Conservation (phyloP, 257 asterid genomes). For the Solanum bulbocastanum region DNA sequence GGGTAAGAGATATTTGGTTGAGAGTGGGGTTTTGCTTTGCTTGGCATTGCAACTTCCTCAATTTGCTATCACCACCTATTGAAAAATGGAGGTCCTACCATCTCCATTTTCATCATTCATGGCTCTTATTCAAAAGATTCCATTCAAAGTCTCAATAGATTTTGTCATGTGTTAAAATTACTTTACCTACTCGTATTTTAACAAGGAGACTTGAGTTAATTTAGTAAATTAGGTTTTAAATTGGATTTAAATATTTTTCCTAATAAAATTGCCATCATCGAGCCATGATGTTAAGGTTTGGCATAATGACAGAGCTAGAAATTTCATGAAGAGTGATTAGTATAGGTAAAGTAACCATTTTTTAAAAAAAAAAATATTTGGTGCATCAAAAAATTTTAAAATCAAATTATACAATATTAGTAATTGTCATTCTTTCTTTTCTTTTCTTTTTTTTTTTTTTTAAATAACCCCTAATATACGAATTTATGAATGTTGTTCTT, state of each 20-base stretch:
- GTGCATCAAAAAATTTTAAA: neutral
- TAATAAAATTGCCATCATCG: neutral
- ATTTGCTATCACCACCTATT: slow-evolving; percentile 27
- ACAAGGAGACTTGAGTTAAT: neutral
- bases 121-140: neutral
- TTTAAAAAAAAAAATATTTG: accelerated
- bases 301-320: neutral
- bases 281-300: neutral
- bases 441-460: too few relatives aligned
- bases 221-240: neutral
- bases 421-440: neutral
- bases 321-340: neutral
- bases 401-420: neutral
- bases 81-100: slow-evolving; percentile 32
- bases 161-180: neutral
- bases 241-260: neutral
- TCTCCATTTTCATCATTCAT: slow-evolving; percentile 6
- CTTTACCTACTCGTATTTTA: neutral
- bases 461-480: too few relatives aligned
- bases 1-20: slow-evolving; percentile 25
- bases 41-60: slow-evolving; percentile 42
- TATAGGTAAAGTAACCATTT: too few relatives aligned
- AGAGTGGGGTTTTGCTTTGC: slow-evolving; percentile 30
- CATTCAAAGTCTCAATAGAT: neutral
- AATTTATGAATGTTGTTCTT: neutral